A percentile compares a stretch with the other conserved stretches of the same genome.
phyloP scores from a whole-genome alignment of 2,329 filamentous ascomycete genomes.

The Talaromyces sp. region DNA sequence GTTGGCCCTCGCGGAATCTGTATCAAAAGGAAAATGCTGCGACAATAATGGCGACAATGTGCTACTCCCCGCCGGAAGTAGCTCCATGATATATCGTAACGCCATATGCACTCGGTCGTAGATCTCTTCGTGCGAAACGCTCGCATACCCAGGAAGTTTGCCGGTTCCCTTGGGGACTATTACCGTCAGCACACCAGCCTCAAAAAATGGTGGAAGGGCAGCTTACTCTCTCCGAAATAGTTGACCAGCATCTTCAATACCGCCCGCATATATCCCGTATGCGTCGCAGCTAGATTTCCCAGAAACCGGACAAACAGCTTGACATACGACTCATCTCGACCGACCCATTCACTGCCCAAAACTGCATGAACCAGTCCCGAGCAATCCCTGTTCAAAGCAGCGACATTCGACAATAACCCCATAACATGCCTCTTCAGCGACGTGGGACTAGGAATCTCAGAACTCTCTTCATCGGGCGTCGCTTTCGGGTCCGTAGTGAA shows the following conservation, averaged over 20 bases:
- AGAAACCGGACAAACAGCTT: conserved; percentile 56
- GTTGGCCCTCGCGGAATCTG: conserved; percentile 73
- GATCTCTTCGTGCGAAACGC: conserved; percentile 62
- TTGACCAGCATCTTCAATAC: conserved; percentile 78
- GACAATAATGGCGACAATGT: conserved; percentile 65
- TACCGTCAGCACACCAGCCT: conserved; percentile 1
- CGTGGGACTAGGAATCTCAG: conserved; percentile 50
- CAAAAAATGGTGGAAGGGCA: conserved; percentile 34
- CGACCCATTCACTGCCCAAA: conserved; percentile 59
- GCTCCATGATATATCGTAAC: conserved; percentile 70
- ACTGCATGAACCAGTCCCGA: conserved; percentile 57
- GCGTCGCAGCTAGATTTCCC: conserved; percentile 69
- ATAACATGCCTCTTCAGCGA: conserved; percentile 57
- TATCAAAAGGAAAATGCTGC: conserved; percentile 69
- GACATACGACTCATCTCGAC: conserved; percentile 58
- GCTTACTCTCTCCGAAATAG: conserved; percentile 62
- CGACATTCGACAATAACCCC: conserved; percentile 56
- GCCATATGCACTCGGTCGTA: conserved; percentile 72
- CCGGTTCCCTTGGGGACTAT: conserved; percentile 53
- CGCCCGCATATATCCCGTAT: conserved; percentile 70
- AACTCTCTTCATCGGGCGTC: conserved; percentile 30
- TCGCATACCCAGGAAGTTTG: conserved; percentile 52
- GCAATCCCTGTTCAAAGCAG: conserved; percentile 54
- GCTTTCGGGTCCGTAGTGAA: conserved; percentile 49
- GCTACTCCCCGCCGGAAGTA: conserved; percentile 75